Percentiles rank a stretch among this genome's conserved stretches.
Conservation (phyloP, 2,329 filamentous ascomycete genomes). For the Curvularia spicifera region DNA sequence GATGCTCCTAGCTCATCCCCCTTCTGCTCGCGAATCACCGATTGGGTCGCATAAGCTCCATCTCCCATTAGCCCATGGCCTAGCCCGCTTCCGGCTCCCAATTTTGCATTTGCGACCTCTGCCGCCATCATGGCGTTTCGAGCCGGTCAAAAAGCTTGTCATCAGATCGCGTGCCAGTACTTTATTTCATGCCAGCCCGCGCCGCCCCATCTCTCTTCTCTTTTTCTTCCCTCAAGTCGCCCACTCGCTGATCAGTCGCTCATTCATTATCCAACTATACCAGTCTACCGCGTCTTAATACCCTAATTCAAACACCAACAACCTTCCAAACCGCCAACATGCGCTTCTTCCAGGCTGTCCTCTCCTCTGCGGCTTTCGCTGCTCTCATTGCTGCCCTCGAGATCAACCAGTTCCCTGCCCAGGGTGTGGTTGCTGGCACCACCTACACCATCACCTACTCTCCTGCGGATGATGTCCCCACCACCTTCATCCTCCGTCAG, state of each 20-base stretch:
- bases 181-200: constrained; percentile 22
- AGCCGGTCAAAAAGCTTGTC: constrained; percentile 8
- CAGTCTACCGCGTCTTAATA: constrained; percentile 27
- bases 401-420: constrained; percentile 59
- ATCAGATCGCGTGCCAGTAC: constrained; percentile 28
- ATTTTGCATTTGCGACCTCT: constrained; percentile 45
- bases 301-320: constrained; percentile 15
- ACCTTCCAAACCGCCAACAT: constrained; percentile 49
- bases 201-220: constrained; percentile 19
- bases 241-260: constrained; percentile 35
- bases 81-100: constrained; percentile 29
- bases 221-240: constrained; percentile 29
- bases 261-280: constrained; percentile 32
- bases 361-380: constrained; percentile 51
- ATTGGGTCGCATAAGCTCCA: constrained; percentile 32
- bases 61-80: constrained; percentile 32
- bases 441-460: constrained; percentile 58
- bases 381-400: constrained; percentile 53
- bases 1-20: constrained; percentile 18
- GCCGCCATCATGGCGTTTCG: constrained; percentile 39
- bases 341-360: constrained; percentile 58
- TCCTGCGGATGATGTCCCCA: constrained; percentile 52
- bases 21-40: constrained; percentile 23
- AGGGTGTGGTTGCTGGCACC: constrained; percentile 57
- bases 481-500: constrained; percentile 63